These are phyloP conservation scores for Polyplosphaeria fusca DNA, from an alignment of 495 filamentous ascomycete genomes.

Conservation along the genomic window DNA sequence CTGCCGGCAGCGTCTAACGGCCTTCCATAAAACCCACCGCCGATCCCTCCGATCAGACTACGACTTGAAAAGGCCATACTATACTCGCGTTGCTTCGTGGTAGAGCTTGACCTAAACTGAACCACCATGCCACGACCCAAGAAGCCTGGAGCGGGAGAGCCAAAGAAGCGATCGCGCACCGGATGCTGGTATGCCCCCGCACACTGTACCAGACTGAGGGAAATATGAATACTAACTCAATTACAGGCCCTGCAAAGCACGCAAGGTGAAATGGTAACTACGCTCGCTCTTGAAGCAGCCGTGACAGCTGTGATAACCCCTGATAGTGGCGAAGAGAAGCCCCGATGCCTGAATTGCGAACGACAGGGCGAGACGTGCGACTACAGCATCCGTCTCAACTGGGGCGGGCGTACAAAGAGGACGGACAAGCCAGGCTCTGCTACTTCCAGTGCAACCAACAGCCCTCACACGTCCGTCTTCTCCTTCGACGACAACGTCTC, in stretches of 20 bases:
- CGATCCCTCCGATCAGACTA: slow-evolving; percentile 3
- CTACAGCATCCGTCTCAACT: slow-evolving; percentile 81
- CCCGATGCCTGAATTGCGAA: slow-evolving; percentile 72
- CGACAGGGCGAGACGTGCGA: slow-evolving; percentile 76
- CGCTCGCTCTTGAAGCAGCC: background rate
- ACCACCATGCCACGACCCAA: slow-evolving; percentile 42
- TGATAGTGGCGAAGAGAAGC: slow-evolving; percentile 67
- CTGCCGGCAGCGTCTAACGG: background rate
- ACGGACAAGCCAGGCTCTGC: slow-evolving; percentile 24
- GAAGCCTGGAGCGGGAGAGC: slow-evolving; percentile 42
- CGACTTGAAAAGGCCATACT: slow-evolving; percentile 2
- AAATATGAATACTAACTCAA: slow-evolving; percentile 7
- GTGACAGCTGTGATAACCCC: slow-evolving; percentile 23
- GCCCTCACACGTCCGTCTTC: slow-evolving; percentile 25
- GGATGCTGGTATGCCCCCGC: slow-evolving; percentile 69
- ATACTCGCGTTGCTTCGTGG: background rate
- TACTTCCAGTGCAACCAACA: slow-evolving; percentile 26
- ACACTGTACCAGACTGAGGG: background rate
- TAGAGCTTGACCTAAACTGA: background rate
- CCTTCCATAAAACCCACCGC: slow-evolving; percentile 12
- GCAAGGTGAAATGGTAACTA: slow-evolving; percentile 76
- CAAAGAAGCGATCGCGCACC: slow-evolving; percentile 67
- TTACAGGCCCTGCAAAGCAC: slow-evolving; percentile 62
- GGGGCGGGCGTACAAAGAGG: slow-evolving; percentile 67
- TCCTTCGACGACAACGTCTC: slow-evolving; percentile 20